These are phyloP conservation scores for Aspergillus kassunensis DNA, from an alignment of 495 filamentous ascomycete genomes.

Conservation along the genomic window DNA sequence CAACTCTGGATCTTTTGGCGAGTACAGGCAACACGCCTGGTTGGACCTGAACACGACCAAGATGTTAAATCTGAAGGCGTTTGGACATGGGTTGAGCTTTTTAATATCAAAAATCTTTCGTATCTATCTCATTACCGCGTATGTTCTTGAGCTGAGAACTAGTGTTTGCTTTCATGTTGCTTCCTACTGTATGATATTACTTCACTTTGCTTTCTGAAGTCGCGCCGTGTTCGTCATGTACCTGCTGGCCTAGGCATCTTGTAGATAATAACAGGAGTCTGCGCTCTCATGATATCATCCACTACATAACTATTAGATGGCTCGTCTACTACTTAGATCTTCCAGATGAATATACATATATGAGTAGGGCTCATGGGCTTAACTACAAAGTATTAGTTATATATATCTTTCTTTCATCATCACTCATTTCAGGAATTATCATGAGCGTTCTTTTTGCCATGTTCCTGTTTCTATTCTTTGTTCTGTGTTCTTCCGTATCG, in stretches of 20 bases:
- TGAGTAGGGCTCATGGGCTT: too few species aligned
- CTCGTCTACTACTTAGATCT: too few species aligned
- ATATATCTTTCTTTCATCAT: too few species aligned
- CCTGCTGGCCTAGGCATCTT: background rate
- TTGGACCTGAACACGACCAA: background rate
- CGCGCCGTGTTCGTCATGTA: background rate
- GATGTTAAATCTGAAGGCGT: slow-evolving; percentile 21
- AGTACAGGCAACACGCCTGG: background rate
- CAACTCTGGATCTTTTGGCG: background rate
- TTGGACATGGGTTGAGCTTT: slow-evolving; percentile 14
- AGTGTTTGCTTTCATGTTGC: slow-evolving; percentile 7
- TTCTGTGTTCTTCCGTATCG: too few species aligned
- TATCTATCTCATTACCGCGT: slow-evolving; percentile 1
- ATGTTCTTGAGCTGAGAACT: slow-evolving; percentile 1
- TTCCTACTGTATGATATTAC: slow-evolving; percentile 15
- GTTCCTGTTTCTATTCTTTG: too few species aligned
- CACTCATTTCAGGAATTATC: too few species aligned
- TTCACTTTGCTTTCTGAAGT: slow-evolving; percentile 9
- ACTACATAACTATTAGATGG: too few species aligned
- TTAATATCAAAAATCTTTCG: slow-evolving; percentile 6
- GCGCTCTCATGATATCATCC: too few species aligned
- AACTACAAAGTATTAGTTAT: too few species aligned
- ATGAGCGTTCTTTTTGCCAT: too few species aligned
- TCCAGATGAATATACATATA: too few species aligned
- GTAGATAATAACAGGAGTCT: background rate